Percentiles rank a stretch among this genome's conserved stretches.
These are phyloP conservation scores for Sphaerulina musiva DNA, from an alignment of 2,329 filamentous ascomycete genomes.

Conservation along the genomic window DNA sequence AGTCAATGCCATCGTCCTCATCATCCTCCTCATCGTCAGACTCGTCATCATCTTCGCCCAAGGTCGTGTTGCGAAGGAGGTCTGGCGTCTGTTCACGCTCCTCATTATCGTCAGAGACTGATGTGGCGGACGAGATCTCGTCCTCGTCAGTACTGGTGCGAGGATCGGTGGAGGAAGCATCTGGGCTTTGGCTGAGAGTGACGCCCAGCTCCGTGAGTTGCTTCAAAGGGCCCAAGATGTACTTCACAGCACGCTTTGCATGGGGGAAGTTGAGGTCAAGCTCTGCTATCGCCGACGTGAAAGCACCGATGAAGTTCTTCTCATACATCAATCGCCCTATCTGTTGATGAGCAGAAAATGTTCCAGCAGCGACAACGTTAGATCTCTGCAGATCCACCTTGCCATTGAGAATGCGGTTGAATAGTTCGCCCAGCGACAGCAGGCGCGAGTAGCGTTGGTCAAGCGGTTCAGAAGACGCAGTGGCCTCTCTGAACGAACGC, in stretches of 20 bases:
- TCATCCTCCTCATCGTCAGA: slow-evolving; percentile 55
- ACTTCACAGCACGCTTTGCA: slow-evolving; percentile 90
- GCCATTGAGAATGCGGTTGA: slow-evolving; percentile 83
- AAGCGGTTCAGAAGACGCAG: slow-evolving; percentile 67
- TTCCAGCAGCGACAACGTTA: slow-evolving; percentile 27
- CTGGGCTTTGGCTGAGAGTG: slow-evolving; percentile 71
- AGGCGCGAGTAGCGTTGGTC: slow-evolving; percentile 84
- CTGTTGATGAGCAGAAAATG: slow-evolving; percentile 61
- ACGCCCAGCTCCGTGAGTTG: slow-evolving; percentile 82
- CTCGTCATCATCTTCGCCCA: slow-evolving; percentile 79
- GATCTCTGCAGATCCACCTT: slow-evolving; percentile 53
- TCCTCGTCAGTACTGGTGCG: slow-evolving; percentile 68
- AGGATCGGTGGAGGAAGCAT: slow-evolving; percentile 57
- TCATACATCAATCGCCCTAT: slow-evolving; percentile 95
- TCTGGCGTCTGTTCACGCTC: slow-evolving; percentile 87
- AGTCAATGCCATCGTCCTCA: slow-evolving; percentile 87
- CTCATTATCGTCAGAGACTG: slow-evolving; percentile 67
- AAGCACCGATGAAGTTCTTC: slow-evolving; percentile 83
- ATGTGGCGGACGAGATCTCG: slow-evolving; percentile 79
- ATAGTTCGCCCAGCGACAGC: slow-evolving; percentile 80
- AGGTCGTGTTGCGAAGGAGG: slow-evolving; percentile 88
- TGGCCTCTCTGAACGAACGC: slow-evolving; percentile 85
- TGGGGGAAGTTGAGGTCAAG: slow-evolving; percentile 92
- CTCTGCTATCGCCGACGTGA: slow-evolving; percentile 89
- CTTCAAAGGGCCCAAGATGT: slow-evolving; percentile 84